These are phyloP conservation scores for Aphanoascus verrucosus DNA, from an alignment of 2,329 filamentous ascomycete genomes.

Conservation along the genomic window DNA sequence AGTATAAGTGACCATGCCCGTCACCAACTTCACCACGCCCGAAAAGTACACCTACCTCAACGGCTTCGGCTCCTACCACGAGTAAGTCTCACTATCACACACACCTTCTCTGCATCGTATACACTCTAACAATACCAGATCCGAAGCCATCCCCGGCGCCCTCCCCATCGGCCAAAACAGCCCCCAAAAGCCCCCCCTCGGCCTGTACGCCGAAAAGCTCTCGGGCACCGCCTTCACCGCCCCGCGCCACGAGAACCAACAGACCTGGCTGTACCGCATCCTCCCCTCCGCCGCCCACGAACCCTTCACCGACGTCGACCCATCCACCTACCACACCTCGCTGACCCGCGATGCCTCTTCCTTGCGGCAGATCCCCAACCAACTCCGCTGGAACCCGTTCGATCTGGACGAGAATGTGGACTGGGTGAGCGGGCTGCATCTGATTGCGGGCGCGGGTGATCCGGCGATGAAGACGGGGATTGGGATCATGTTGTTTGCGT, in stretches of 20 bases:
- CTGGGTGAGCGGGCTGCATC: conserved; percentile 58
- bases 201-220: conserved; percentile 72
- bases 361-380: conserved; percentile 56
- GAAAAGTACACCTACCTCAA: conserved; percentile 68
- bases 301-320: conserved; percentile 38
- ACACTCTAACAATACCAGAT: conserved; percentile 39
- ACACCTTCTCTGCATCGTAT: not conserved
- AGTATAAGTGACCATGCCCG: conserved; percentile 45
- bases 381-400: conserved; percentile 70
- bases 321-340: conserved; percentile 37
- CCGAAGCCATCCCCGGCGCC: conserved; percentile 64
- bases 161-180: conserved; percentile 68
- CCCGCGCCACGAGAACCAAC: conserved; percentile 56
- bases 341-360: conserved; percentile 35
- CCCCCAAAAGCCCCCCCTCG: conserved; percentile 66
- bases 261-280: conserved; percentile 63
- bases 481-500: conserved; percentile 71
- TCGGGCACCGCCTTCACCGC: conserved; percentile 63
- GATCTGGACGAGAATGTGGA: conserved; percentile 59
- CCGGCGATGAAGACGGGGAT: conserved; percentile 67
- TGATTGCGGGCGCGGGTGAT: conserved; percentile 70
- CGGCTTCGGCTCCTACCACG: conserved; percentile 66
- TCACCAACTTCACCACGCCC: conserved; percentile 50
- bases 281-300: conserved; percentile 53
- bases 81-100: conserved; percentile 43